Percentiles rank a stretch among this genome's conserved stretches.
Conservation (phyloP, 192 early-diverging fungal genomes). For the Coemansia sp. region DNA sequence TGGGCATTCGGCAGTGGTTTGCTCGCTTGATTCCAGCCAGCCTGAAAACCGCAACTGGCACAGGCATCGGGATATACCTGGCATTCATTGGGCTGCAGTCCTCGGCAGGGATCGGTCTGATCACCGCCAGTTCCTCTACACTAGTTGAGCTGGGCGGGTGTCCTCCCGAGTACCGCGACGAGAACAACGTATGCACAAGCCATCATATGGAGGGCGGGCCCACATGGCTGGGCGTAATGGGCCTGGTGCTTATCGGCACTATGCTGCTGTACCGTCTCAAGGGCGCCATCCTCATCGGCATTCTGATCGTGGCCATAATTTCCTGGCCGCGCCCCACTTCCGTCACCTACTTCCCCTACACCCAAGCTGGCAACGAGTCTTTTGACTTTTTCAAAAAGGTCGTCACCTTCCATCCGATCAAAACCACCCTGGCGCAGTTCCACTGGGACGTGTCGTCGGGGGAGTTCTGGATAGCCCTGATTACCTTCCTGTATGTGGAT, state of each 20-base stretch:
- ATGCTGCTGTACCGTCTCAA: constrained; percentile 64
- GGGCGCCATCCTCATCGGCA: constrained; percentile 70
- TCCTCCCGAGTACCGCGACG: constrained; percentile 55
- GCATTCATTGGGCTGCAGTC: constrained; percentile 76
- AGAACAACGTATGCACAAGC: constrained; percentile 57
- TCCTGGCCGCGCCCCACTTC: constrained; percentile 69
- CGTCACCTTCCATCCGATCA: constrained; percentile 62
- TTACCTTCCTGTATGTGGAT: constrained; percentile 84
- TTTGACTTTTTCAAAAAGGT: constrained; percentile 75
- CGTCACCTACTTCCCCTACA: constrained; percentile 78
- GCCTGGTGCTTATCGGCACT: constrained; percentile 67
- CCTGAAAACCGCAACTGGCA: constrained; percentile 71
- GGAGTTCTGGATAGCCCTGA: constrained; percentile 75
- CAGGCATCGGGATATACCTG: constrained; percentile 77
- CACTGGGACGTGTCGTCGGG: constrained; percentile 61
- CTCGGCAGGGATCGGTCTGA: constrained; percentile 77
- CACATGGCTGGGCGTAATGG: constrained; percentile 70
- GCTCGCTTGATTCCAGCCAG: constrained; percentile 67
- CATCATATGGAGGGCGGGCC: constrained; percentile 64
- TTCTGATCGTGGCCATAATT: constrained; percentile 65
- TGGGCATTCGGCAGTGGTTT: constrained; percentile 80
- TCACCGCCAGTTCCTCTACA: constrained; percentile 61
- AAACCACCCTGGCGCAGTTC: constrained; percentile 58
- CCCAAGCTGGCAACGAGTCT: constrained; percentile 55
- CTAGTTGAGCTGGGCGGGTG: constrained; percentile 74